A percentile compares a stretch with the other conserved stretches of the same genome.
These are phyloP conservation scores for Penicillium freii DNA, from an alignment of 2,329 filamentous ascomycete species.

Conservation along the genomic window DNA sequence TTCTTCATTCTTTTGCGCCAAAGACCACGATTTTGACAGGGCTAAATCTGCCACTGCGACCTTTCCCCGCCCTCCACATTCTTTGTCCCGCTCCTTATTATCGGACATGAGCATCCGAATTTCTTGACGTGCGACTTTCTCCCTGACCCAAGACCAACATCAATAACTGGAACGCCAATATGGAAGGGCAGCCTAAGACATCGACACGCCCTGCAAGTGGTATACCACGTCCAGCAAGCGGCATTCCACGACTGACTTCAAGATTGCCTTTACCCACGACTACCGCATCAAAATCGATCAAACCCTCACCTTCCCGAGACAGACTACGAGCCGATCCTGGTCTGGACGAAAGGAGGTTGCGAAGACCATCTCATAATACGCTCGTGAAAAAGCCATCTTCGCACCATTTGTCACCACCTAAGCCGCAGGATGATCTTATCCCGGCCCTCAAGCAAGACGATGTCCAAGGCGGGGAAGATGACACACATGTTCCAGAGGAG, in stretches of 20 bases:
- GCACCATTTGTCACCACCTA: slow-evolving; percentile 27
- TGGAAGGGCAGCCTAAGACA: slow-evolving; percentile 37
- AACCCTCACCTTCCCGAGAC: slow-evolving; percentile 50
- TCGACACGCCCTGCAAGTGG: slow-evolving; percentile 33
- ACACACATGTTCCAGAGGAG: slow-evolving; percentile 19
- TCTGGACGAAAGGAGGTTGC: slow-evolving; percentile 37
- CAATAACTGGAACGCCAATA: slow-evolving; percentile 17
- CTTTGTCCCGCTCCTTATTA: neutral
- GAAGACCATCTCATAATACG: slow-evolving; percentile 40
- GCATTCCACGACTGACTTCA: slow-evolving; percentile 52
- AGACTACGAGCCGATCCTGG: slow-evolving; percentile 45
- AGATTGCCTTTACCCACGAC: slow-evolving; percentile 52
- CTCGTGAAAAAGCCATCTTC: slow-evolving; percentile 37
- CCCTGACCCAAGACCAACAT: slow-evolving; percentile 9
- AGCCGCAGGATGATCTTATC: slow-evolving; percentile 14
- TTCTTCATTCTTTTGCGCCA: neutral
- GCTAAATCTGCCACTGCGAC: neutral
- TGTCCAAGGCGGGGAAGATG: slow-evolving; percentile 19
- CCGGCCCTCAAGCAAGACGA: slow-evolving; percentile 22
- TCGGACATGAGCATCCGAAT: slow-evolving; percentile 8
- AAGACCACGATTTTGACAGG: slow-evolving; percentile 2
- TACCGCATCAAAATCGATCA: slow-evolving; percentile 42
- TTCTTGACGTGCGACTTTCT: slow-evolving; percentile 2
- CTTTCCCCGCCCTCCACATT: neutral
- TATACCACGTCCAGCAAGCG: slow-evolving; percentile 46